Evolutionary conservation across 2,329 filamentous ascomycete genomes (phyloP), one percentile per base, ranked within the genome.

Genomic region (Paraphaeosphaeria minitans): DNA sequence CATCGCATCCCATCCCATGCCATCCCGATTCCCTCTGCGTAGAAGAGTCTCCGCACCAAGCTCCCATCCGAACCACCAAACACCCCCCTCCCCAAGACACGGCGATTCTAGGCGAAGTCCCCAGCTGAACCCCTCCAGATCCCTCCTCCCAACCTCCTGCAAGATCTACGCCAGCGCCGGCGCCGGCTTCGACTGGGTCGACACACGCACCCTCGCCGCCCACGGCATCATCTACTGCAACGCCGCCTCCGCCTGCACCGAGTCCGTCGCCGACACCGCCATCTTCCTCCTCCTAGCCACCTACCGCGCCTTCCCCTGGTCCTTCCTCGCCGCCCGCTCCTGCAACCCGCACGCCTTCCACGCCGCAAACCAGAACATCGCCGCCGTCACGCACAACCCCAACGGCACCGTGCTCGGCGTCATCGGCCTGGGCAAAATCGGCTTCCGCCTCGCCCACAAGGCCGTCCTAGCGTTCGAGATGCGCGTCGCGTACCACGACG

Each of bases 221-320:
- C 81, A 82, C 69, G 88, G 86, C 85, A 72, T 90, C 61, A 77
- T 89, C 53, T 92, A 92, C 77, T 92, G 89, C 80, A 92, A 92
- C 76, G 84, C 86, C 2, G 89, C 88, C 1, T 82, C 86, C 1
- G 88, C 89, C 0, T 88, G 88, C 37, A 87, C 87, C 7, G 89
- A 92, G 68, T 86, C 89, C 4, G 89, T 92, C 1, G 89, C 89
- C 52, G 90, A 92, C 73, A 86, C 90, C 61, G 86, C 88, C 19
- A 80, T 91, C 42, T 87, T 87, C 68, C 83, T 89, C 66, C 85
- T 92, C 65, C 84, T 93, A 51, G 84, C 85, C 9, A 87, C 85
- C 14, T 92, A 91, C 78, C 87, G 89, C 53, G 82, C 85, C 47
- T 82, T 92, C 13, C 81, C 85, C 1, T 91, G 88, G 85, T 88